Evolutionary conservation across 352 stramenopile genomes (phyloP).

Genomic region (Phytophthora macrochlamydospora): DNA sequence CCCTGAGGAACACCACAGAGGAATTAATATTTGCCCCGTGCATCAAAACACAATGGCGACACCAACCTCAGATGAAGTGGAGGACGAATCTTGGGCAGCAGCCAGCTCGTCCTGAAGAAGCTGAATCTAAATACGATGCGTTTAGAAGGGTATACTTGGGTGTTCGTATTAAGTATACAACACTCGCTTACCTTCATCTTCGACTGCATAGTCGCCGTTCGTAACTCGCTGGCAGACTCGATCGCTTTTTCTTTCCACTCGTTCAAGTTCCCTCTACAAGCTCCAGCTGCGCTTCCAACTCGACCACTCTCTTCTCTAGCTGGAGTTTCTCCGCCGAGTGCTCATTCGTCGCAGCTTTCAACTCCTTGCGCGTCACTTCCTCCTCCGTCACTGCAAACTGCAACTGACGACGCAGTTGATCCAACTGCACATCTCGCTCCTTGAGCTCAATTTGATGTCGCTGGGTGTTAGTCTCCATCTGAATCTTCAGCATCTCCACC

Average conservation of each 20-base stretch:
- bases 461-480: conserved; percentile 56
- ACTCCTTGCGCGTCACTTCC: conserved; percentile 64
- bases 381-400: conserved; percentile 70
- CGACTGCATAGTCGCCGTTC: conserved; percentile 44
- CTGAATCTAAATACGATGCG: conserved; percentile 45
- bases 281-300: conserved; percentile 70
- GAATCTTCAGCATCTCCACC: conserved; percentile 56
- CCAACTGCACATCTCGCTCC: conserved; percentile 69
- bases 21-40: conserved; percentile 29
- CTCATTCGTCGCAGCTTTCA: conserved; percentile 56
- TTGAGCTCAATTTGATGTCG: conserved; percentile 71
- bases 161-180: no score
- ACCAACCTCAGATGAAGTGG: conserved; percentile 45
- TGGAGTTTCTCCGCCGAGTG: conserved; percentile 62
- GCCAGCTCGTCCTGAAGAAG: conserved; percentile 69
- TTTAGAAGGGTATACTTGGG: background rate
- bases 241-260: conserved; percentile 80
- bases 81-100: conserved; percentile 37
- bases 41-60: background rate
- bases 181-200: conserved; percentile 51
- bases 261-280: conserved; percentile 67
- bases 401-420: conserved; percentile 68
- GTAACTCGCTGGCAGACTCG: conserved; percentile 56
- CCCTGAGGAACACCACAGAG: conserved; percentile 41
- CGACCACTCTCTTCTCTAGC: conserved; percentile 71